phyloP scores from a whole-genome alignment of 345 rosid species.

The Eutrema japonicum region DNA sequence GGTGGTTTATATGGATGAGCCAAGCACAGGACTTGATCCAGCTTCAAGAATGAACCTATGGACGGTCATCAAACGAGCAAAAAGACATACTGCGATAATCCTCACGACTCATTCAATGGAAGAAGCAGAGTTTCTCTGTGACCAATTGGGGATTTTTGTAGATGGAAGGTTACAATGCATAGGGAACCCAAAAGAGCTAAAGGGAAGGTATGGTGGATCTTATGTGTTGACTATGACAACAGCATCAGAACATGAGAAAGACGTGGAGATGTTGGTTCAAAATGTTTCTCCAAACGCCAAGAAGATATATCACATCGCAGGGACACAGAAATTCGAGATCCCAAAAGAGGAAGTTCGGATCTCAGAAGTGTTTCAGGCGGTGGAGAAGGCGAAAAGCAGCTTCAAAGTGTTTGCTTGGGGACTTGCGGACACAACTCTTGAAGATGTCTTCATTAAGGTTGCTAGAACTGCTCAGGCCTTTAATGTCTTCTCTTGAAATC shows the following conservation, averaged over 20 bases:
- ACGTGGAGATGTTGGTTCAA: slow-evolving; percentile 66
- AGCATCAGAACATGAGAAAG: slow-evolving; percentile 56
- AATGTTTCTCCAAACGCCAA: slow-evolving; percentile 64
- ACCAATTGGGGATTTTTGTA: slow-evolving; percentile 83
- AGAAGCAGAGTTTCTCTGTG: slow-evolving; percentile 93
- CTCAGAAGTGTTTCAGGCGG: slow-evolving; percentile 74
- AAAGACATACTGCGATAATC: slow-evolving; percentile 71
- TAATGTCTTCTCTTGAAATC: slow-evolving; percentile 44
- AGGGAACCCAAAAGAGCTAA: slow-evolving; percentile 84
- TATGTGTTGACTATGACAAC: slow-evolving; percentile 87
- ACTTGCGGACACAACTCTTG: slow-evolving; percentile 82
- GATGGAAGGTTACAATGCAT: slow-evolving; percentile 88
- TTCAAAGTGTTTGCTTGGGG: slow-evolving; percentile 95
- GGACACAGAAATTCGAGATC: slow-evolving; percentile 93
- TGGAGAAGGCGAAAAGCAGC: slow-evolving; percentile 68
- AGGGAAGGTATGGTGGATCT: slow-evolving; percentile 83
- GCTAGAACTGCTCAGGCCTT: slow-evolving; percentile 54
- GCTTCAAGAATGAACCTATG: slow-evolving; percentile 87
- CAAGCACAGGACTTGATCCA: slow-evolving; percentile 96
- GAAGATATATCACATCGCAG: slow-evolving; percentile 72
- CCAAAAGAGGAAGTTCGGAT: slow-evolving; percentile 74
- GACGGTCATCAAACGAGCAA: slow-evolving; percentile 83
- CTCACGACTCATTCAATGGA: slow-evolving; percentile 98
- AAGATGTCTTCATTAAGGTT: slow-evolving; percentile 81
- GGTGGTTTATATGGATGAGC: slow-evolving; percentile 98